Percentiles rank a stretch among this genome's conserved stretches.
phyloP scores from a whole-genome alignment of 805 yeast genomes.

The Candida germanica region DNA sequence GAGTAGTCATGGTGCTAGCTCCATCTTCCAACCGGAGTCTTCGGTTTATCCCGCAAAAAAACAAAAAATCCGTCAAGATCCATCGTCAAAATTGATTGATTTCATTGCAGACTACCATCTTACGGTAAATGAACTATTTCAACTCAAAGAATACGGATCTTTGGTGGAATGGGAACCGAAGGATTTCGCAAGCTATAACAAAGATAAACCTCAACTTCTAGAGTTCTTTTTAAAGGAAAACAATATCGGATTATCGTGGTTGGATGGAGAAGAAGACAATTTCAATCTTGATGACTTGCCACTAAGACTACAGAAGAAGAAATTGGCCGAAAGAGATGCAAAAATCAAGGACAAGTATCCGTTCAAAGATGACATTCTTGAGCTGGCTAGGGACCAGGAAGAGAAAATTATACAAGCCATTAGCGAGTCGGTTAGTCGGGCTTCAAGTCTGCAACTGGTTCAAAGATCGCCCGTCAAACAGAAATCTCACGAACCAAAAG shows the following conservation, averaged over 20 bases:
- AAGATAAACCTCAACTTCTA: slow-evolving; percentile 31
- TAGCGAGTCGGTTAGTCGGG: background rate
- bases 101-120: slow-evolving; percentile 46
- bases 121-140: slow-evolving; percentile 59
- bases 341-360: slow-evolving; percentile 33
- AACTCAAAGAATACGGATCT: slow-evolving; percentile 58
- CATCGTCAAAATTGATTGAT: slow-evolving; percentile 32
- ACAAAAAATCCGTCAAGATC: slow-evolving; percentile 15
- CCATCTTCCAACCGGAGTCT: too few relatives aligned
- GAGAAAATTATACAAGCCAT: slow-evolving; percentile 18
- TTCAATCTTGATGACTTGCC: slow-evolving; percentile 31
- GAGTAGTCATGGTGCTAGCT: too few relatives aligned
- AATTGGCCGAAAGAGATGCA: slow-evolving; percentile 30
- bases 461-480: background rate
- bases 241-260: slow-evolving; percentile 30
- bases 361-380: slow-evolving; percentile 28
- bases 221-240: slow-evolving; percentile 28
- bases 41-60: slow-evolving; percentile 15
- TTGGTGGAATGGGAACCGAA: slow-evolving; percentile 60
- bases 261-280: slow-evolving; percentile 21
- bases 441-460: background rate
- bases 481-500: background rate
- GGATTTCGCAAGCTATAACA: slow-evolving; percentile 23
- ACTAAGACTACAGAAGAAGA: slow-evolving; percentile 38
- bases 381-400: slow-evolving; percentile 17